Conservation (phyloP, 176 grass and related monocot species). For the Ananas comosus region DNA sequence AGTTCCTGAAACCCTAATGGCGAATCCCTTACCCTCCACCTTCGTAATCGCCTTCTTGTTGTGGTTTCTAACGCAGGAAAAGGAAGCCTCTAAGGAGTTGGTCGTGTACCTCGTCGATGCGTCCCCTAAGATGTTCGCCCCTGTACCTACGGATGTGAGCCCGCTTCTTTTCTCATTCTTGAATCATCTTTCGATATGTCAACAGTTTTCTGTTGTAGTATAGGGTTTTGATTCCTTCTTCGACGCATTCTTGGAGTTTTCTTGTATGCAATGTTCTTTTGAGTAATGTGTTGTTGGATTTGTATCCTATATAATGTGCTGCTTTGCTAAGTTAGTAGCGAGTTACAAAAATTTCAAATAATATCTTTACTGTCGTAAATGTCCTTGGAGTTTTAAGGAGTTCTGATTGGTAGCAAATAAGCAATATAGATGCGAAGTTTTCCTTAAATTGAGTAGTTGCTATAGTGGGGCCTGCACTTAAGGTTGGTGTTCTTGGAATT, state of each 20-base stretch:
- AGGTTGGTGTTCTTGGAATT: no score
- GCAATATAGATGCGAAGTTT: no score
- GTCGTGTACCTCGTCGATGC: slow-evolving; percentile 83
- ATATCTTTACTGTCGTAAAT: no score
- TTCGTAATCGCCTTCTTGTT: slow-evolving; percentile 8
- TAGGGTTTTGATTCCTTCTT: slow-evolving; percentile 3
- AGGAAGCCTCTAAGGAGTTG: slow-evolving; percentile 75
- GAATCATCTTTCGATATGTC: background rate
- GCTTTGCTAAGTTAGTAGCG: no score
- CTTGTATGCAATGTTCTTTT: no score
- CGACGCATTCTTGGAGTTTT: background rate
- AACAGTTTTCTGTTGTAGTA: background rate
- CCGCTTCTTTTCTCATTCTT: background rate
- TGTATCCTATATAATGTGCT: no score
- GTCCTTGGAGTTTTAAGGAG: no score
- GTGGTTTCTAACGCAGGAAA: slow-evolving; percentile 47
- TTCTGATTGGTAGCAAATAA: no score
- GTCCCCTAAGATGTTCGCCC: slow-evolving; percentile 88
- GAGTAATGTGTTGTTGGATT: no score
- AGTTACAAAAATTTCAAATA: no score
- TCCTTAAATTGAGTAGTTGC: no score
- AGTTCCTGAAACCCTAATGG: background rate
- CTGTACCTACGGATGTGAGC: slow-evolving; percentile 37
- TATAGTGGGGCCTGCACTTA: no score
- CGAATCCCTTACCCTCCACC: background rate